phyloP scores from a whole-genome alignment of 768 basidiomycete genomes.

The Mycena floridula region DNA sequence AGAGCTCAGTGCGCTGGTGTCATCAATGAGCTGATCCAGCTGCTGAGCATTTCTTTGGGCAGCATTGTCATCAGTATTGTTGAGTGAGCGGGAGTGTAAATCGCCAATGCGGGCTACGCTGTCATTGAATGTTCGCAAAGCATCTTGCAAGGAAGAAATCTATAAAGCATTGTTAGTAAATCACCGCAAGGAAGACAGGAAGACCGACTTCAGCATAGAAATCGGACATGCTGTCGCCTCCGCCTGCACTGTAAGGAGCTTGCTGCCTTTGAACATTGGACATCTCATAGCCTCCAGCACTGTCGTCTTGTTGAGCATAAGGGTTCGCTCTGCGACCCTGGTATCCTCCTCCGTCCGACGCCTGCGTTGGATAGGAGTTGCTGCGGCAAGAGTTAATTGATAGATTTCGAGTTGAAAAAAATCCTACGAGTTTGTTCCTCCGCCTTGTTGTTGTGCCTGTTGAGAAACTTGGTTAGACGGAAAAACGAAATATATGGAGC shows the following conservation, averaged over 20 bases:
- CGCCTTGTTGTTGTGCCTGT: slow-evolving; percentile 67
- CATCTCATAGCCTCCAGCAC: slow-evolving; percentile 71
- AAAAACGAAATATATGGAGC: slow-evolving; percentile 6
- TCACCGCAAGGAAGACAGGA: not conserved
- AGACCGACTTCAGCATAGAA: slow-evolving; percentile 69
- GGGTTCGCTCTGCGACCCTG: slow-evolving; percentile 51
- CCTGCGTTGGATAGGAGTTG: slow-evolving; percentile 64
- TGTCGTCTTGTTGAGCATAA: slow-evolving; percentile 64
- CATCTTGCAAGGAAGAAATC: slow-evolving; percentile 76
- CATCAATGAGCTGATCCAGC: slow-evolving; percentile 62
- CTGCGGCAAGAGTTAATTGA: slow-evolving; percentile 24
- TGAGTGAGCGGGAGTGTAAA: slow-evolving; percentile 68
- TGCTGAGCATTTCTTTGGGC: slow-evolving; percentile 55
- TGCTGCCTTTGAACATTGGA: slow-evolving; percentile 55
- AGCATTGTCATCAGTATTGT: slow-evolving; percentile 67
- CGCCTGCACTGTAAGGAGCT: slow-evolving; percentile 25
- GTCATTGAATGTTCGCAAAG: slow-evolving; percentile 56
- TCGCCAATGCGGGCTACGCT: slow-evolving; percentile 67
- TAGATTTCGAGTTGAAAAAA: slow-evolving; percentile 6
- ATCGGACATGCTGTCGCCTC: slow-evolving; percentile 52
- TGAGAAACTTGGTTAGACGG: slow-evolving; percentile 7
- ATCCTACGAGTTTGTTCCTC: slow-evolving; percentile 44
- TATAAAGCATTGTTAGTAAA: slow-evolving; percentile 19
- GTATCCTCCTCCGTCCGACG: slow-evolving; percentile 40
- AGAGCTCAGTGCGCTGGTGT: slow-evolving; percentile 66